Percentiles rank a stretch among this genome's conserved stretches.
These are phyloP conservation scores for Collybia mongolica DNA, from an alignment of 768 basidiomycete species.

Conservation along the genomic window DNA sequence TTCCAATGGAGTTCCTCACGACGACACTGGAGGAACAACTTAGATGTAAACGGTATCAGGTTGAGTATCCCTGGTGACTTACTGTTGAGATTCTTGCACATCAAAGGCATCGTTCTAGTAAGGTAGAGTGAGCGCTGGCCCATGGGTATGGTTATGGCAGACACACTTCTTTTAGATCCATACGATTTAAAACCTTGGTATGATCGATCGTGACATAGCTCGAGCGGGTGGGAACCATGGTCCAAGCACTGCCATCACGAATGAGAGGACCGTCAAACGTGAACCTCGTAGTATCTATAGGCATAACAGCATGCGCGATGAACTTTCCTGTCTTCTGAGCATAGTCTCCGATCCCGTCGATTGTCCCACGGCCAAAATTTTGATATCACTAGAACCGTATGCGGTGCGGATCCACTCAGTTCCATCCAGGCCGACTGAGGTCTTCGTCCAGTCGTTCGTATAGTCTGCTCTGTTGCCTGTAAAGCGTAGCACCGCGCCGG, in stretches of 20 bases:
- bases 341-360: conserved; percentile 4
- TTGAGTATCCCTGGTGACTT: neutral
- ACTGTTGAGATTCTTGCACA: conserved; percentile 8
- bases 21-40: conserved; percentile 1
- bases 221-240: conserved; percentile 6
- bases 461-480: conserved; percentile 8
- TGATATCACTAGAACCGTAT: conserved; percentile 5
- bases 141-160: neutral
- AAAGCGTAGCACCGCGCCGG: conserved; percentile 6
- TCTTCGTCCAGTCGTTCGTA: conserved; percentile 8
- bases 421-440: conserved; percentile 2
- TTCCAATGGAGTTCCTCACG: conserved; percentile 6
- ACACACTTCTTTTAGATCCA: conserved; percentile 4
- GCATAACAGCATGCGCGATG: conserved; percentile 11
- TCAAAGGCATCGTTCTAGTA: conserved; percentile 6
- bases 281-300: conserved; percentile 6
- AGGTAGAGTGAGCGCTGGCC: neutral
- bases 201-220: conserved; percentile 10
- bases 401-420: conserved; percentile 11
- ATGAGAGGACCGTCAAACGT: conserved; percentile 6
- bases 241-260: conserved; percentile 6
- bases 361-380: conserved; percentile 8
- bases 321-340: conserved; percentile 10
- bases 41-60: no score
- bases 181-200: conserved; percentile 6